Evolutionary conservation across 2,329 filamentous ascomycete species (phyloP).

Genomic region (Incumbomyces delicatus): DNA sequence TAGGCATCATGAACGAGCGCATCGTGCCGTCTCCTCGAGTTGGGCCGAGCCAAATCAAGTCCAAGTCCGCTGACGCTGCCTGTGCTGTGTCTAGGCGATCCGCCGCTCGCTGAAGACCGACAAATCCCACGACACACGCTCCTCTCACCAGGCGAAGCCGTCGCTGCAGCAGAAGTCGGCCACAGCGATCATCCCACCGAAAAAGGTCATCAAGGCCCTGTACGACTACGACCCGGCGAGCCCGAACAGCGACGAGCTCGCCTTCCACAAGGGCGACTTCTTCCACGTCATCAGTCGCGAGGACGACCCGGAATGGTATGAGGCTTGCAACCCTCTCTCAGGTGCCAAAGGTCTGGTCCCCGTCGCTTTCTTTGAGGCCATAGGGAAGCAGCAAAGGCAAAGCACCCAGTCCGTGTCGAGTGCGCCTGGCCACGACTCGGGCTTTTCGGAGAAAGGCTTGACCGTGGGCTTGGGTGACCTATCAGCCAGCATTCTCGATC

Average conservation of each 20-base stretch:
- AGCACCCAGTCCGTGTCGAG: conserved; percentile 59
- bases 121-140: conserved; percentile 52
- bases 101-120: conserved; percentile 85
- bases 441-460: conserved; percentile 57
- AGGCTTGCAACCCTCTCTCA: conserved; percentile 90
- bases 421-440: conserved; percentile 76
- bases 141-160: conserved; percentile 63
- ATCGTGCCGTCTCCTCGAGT: not conserved
- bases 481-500: conserved; percentile 24
- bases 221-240: conserved; percentile 80
- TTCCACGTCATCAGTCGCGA: conserved; percentile 93
- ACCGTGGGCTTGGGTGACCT: conserved; percentile 30
- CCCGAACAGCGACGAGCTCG: conserved; percentile 60
- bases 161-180: conserved; percentile 77
- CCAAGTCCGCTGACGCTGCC: not conserved
- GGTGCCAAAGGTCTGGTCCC: conserved; percentile 85
- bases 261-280: conserved; percentile 91
- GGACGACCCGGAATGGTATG: conserved; percentile 93
- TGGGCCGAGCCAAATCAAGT: not conserved
- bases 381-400: conserved; percentile 86
- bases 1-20: not conserved
- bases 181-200: conserved; percentile 79
- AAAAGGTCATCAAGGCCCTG: conserved; percentile 96
- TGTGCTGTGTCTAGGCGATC: conserved; percentile 52
- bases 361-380: conserved; percentile 82